Evolutionary conservation across 1,284 basidiomycete genomes (phyloP).

Genomic region (Chondrostereum purpureum): DNA sequence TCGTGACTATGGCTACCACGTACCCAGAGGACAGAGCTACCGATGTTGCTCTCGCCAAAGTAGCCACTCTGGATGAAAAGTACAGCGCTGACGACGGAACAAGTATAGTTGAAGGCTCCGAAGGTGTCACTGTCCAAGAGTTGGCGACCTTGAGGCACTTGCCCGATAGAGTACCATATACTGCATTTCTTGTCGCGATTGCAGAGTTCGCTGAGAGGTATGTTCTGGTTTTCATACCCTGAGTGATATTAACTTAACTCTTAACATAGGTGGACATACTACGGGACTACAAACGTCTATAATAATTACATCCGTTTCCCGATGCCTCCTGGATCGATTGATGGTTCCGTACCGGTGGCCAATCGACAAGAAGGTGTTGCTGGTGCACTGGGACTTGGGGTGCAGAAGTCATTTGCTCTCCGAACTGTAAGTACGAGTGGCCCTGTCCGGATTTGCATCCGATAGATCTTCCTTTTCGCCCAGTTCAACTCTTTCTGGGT

Average conservation of each 20-base stretch:
- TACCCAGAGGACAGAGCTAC: conserved; percentile 7
- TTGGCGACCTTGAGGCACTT: conserved; percentile 38
- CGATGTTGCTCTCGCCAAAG: conserved; percentile 5
- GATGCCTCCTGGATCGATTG: conserved; percentile 40
- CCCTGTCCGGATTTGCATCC: conserved; percentile 1
- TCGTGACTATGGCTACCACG: neutral
- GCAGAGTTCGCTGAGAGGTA: conserved; percentile 50
- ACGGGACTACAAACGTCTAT: conserved; percentile 38
- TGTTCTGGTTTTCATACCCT: too few relatives aligned
- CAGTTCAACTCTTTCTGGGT: conserved; percentile 43
- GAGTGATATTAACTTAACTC: too few relatives aligned
- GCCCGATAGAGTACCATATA: conserved; percentile 32
- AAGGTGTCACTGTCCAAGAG: conserved; percentile 47
- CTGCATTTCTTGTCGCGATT: conserved; percentile 38
- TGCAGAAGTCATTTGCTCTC: conserved; percentile 37
- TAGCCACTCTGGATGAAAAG: conserved; percentile 21
- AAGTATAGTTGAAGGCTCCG: conserved; percentile 25
- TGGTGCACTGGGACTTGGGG: conserved; percentile 41
- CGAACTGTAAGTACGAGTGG: conserved; percentile 19
- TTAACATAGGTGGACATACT: conserved; percentile 37
- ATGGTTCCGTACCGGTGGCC: conserved; percentile 39
- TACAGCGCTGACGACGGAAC: neutral
- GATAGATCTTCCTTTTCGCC: neutral
- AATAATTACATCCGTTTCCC: conserved; percentile 44
- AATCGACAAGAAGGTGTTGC: conserved; percentile 33